phyloP scores from a whole-genome alignment of 352 stramenopile species.

The Pythium folliculosum region DNA sequence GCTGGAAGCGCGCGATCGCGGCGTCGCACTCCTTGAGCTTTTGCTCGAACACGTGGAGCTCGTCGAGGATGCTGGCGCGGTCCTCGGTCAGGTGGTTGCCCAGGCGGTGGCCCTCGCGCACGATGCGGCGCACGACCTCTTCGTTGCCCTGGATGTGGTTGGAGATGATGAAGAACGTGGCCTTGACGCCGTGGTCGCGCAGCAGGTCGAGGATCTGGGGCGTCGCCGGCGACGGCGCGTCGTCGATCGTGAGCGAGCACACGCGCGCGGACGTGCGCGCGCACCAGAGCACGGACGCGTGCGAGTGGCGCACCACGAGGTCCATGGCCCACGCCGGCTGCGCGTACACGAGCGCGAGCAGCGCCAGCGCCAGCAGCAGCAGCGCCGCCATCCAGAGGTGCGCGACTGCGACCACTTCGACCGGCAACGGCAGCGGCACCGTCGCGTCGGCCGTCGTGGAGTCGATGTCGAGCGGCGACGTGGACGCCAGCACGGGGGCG shows the following conservation, averaged over 20 bases:
- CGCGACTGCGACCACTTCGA: neutral
- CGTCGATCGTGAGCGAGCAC: constrained; percentile 81
- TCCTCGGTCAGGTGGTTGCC: constrained; percentile 86
- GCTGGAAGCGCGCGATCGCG: constrained; percentile 56
- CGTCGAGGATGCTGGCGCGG: constrained; percentile 74
- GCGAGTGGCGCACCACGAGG: constrained; percentile 62
- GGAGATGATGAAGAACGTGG: constrained; percentile 89
- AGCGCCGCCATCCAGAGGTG: constrained; percentile 31
- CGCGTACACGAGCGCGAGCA: constrained; percentile 65
- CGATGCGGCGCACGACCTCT: constrained; percentile 69
- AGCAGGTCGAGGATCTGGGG: constrained; percentile 75
- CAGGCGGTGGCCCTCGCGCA: constrained; percentile 73
- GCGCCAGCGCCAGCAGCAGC: constrained; percentile 28
- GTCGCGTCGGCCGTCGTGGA: neutral
- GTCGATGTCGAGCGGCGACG: neutral
- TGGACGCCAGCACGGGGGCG: neutral
- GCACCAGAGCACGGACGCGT: constrained; percentile 79
- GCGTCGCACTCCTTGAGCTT: constrained; percentile 80
- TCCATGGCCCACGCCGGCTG: constrained; percentile 72
- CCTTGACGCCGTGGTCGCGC: constrained; percentile 55
- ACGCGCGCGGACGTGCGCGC: constrained; percentile 49
- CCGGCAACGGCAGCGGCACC: neutral
- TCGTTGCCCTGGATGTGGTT: constrained; percentile 66
- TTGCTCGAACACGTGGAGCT: constrained; percentile 79
- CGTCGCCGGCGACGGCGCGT: constrained; percentile 67